These are phyloP conservation scores for Chaetomium strumarium DNA, from an alignment of 2,329 filamentous ascomycete species.

Conservation along the genomic window DNA sequence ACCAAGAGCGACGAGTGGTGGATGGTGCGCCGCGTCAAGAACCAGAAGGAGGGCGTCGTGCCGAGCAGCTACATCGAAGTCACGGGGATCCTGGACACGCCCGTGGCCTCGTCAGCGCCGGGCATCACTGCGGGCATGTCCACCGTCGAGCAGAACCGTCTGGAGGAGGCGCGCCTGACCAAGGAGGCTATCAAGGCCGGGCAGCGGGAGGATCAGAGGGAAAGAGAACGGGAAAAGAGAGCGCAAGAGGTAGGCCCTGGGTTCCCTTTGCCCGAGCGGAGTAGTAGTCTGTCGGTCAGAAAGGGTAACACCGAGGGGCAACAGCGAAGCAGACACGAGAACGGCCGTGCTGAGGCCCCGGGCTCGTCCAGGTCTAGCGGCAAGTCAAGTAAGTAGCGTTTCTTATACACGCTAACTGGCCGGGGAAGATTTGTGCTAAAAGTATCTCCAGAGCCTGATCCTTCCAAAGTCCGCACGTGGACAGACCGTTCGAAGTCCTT, in stretches of 20 bases:
- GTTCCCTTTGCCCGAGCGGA: slow-evolving; percentile 68
- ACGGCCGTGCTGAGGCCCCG: slow-evolving; percentile 51
- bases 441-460: slow-evolving; percentile 63
- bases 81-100: slow-evolving; percentile 57
- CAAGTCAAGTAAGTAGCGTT: slow-evolving; percentile 67
- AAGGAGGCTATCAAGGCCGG: slow-evolving; percentile 68
- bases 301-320: slow-evolving; percentile 56
- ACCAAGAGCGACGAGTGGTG: slow-evolving; percentile 96
- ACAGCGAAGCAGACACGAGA: slow-evolving; percentile 68
- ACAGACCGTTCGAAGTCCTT: slow-evolving; percentile 93
- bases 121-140: slow-evolving; percentile 53
- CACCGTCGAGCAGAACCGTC: slow-evolving; percentile 66
- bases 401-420: neutral
- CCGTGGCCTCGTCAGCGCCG: slow-evolving; percentile 40
- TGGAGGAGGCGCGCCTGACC: slow-evolving; percentile 78
- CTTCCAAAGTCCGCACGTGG: slow-evolving; percentile 81
- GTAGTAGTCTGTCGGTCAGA: slow-evolving; percentile 68
- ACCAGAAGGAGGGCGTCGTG: slow-evolving; percentile 90
- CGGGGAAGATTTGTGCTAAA: slow-evolving; percentile 11
- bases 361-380: slow-evolving; percentile 57
- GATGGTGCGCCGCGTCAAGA: slow-evolving; percentile 87
- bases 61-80: slow-evolving; percentile 95
- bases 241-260: slow-evolving; percentile 70
- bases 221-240: slow-evolving; percentile 31
- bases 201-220: slow-evolving; percentile 47